Evolutionary conservation across 1,284 basidiomycete genomes (phyloP), one percentile per base, ranked within the genome.

Genomic region (Earliella scabrosa): DNA sequence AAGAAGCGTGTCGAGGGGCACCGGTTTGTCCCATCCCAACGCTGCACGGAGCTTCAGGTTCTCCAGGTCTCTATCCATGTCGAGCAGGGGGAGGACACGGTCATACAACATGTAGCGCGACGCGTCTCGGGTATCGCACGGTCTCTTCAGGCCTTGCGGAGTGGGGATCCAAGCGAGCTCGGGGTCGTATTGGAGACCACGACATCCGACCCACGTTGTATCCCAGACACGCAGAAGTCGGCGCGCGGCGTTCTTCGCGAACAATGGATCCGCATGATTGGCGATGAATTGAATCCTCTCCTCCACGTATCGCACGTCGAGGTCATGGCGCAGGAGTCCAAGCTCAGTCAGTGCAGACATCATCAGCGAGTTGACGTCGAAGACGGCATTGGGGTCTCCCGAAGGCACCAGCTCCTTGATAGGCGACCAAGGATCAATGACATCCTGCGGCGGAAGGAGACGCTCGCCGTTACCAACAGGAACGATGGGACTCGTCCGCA

Each of bases 1-100:
- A 26, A 45, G 45, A 16, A 65, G 13, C n/a, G 45, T 48, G 9
- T 47, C 46, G 8, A 61, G 20, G 10, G 63, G 53, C 10, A 63
- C 16, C 10, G 49, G 51, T 5, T 38, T 16, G 41, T 58, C 21
- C 61, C 63, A 65, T 1, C 57, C 56, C 21, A 65, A 52, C 16
- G 38, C 38, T 20, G 18, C 4, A 4, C 56, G 54, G 9, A 65
- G 48, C 18, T 31, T 34, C 32, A 7, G 7, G 26, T 52, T 50
- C 18, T 32, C 26, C 10, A 48, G 18, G 9, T 29, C 39, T 34
- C 16, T 16, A 6, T 14, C 24, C 32, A 54, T 47, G n/a, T 45
- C 45, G 34, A 58, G 43, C 9, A 59, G 38, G 20, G 46, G 56
- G 29, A 57, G 29, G 7, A 65, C 58, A 14, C 53, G 48, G 26